Conservation (phyloP, 1,139 yeast genomes). For the Candida sanyaensis region DNA sequence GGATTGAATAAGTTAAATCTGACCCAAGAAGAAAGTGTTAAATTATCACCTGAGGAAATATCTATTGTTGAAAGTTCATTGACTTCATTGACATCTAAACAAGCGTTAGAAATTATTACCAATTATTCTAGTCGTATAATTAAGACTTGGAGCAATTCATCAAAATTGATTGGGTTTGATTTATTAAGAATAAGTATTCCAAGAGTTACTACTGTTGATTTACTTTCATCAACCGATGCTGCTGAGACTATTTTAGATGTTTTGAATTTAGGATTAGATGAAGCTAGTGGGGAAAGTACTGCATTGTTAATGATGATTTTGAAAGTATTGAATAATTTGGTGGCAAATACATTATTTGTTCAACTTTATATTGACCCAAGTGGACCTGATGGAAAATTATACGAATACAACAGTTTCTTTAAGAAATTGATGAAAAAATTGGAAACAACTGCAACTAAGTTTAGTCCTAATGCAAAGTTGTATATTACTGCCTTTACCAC, state of each 20-base stretch:
- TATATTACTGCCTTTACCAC: conserved; percentile 30
- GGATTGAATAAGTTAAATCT: conserved; percentile 55
- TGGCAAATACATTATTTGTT: conserved; percentile 38
- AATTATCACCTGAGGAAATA: conserved; percentile 33
- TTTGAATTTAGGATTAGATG: conserved; percentile 27
- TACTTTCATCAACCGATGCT: conserved; percentile 34
- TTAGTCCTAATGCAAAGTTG: conserved; percentile 24
- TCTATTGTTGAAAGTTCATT: conserved; percentile 33
- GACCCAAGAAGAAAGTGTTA: conserved; percentile 28
- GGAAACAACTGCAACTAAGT: conserved; percentile 9
- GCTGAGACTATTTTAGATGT: conserved; percentile 33
- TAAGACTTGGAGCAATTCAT: conserved; percentile 25
- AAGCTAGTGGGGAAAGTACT: conserved; percentile 18
- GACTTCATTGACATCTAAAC: conserved; percentile 27
- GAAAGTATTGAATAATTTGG: conserved; percentile 38
- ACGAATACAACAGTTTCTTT: conserved; percentile 31
- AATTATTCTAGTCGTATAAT: conserved; percentile 27
- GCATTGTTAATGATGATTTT: conserved; percentile 43
- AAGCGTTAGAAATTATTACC: conserved; percentile 31
- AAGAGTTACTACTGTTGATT: conserved; percentile 35
- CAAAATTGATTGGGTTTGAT: conserved; percentile 41
- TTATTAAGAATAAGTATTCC: conserved; percentile 37
- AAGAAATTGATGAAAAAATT: conserved; percentile 23
- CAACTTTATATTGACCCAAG: conserved; percentile 40
- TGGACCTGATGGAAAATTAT: conserved; percentile 22